A percentile compares a stretch with the other conserved stretches of the same genome.
Evolutionary conservation across 805 yeast species (phyloP).

Genomic region (Lipomyces kockii): DNA sequence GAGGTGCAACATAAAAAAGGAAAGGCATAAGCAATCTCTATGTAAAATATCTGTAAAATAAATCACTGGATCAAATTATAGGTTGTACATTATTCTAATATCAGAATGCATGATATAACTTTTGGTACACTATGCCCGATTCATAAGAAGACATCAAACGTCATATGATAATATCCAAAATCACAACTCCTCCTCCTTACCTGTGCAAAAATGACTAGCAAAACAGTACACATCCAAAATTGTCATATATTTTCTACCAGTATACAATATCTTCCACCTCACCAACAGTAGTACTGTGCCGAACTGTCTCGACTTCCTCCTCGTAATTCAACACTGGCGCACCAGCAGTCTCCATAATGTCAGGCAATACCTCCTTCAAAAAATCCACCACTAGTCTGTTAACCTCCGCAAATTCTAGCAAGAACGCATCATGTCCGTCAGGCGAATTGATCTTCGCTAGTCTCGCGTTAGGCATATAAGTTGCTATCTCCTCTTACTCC

Average conservation of each 20-base stretch:
- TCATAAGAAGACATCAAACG: not conserved
- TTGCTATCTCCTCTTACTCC: slow-evolving; percentile 86
- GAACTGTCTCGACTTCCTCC: slow-evolving; percentile 50
- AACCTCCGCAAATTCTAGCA: slow-evolving; percentile 84
- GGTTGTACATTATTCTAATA: slow-evolving; percentile 28
- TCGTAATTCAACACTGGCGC: slow-evolving; percentile 44
- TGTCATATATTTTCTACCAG: slow-evolving; percentile 60
- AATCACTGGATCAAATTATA: slow-evolving; percentile 39
- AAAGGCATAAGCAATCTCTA: not conserved
- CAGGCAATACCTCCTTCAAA: slow-evolving; percentile 60
- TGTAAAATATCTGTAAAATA: slow-evolving; percentile 4
- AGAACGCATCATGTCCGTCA: slow-evolving; percentile 97
- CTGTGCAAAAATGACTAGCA: not conserved
- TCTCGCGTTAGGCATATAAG: slow-evolving; percentile 67
- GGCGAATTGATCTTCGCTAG: slow-evolving; percentile 81
- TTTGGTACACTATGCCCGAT: not conserved
- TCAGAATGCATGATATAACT: not conserved
- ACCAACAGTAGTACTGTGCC: slow-evolving; percentile 74
- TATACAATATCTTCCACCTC: slow-evolving; percentile 89
- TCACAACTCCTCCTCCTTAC: not conserved
- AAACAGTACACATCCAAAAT: not conserved
- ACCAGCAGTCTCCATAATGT: slow-evolving; percentile 57
- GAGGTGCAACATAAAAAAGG: slow-evolving; percentile 40
- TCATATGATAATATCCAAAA: not conserved
- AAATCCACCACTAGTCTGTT: slow-evolving; percentile 73